Evolutionary conservation across 257 asterid species (phyloP).

Genomic region (Solanum piurae): DNA sequence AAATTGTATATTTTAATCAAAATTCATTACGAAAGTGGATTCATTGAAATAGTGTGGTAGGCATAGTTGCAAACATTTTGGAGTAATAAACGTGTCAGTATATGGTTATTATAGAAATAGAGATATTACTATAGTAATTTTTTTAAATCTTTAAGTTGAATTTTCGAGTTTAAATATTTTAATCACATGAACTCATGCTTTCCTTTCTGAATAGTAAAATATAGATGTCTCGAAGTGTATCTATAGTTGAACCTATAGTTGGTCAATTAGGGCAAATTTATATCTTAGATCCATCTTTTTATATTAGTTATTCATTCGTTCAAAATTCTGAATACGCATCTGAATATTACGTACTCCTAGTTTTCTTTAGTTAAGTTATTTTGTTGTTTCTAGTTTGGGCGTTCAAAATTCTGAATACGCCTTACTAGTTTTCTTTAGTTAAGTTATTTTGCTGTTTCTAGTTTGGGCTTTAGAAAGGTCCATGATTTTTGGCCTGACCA

Average conservation of each 20-base stretch:
- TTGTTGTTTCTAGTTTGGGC: neutral
- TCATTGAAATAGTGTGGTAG: neutral
- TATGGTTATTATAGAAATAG: neutral
- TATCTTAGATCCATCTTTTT: too few relatives aligned
- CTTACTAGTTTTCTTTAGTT: neutral
- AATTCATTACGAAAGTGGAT: neutral
- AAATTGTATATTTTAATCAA: too few relatives aligned
- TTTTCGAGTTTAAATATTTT: neutral
- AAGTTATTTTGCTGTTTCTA: neutral
- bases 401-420: too few relatives aligned
- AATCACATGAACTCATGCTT: too few relatives aligned
- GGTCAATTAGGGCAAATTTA: too few relatives aligned
- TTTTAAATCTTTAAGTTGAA: neutral
- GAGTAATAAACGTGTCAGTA: neutral
- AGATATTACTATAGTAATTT: neutral
- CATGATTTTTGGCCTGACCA: neutral
- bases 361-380: neutral
- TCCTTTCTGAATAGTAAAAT: too few relatives aligned
- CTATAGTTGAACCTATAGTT: too few relatives aligned
- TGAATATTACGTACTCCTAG: too few relatives aligned
- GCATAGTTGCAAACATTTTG: neutral
- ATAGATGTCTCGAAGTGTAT: too few relatives aligned
- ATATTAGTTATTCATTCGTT: too few relatives aligned
- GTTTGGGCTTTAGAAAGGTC: neutral
- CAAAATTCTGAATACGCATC: too few relatives aligned